Conservation (phyloP, 208 protist genomes). For the Leptomonas seymouri region DNA sequence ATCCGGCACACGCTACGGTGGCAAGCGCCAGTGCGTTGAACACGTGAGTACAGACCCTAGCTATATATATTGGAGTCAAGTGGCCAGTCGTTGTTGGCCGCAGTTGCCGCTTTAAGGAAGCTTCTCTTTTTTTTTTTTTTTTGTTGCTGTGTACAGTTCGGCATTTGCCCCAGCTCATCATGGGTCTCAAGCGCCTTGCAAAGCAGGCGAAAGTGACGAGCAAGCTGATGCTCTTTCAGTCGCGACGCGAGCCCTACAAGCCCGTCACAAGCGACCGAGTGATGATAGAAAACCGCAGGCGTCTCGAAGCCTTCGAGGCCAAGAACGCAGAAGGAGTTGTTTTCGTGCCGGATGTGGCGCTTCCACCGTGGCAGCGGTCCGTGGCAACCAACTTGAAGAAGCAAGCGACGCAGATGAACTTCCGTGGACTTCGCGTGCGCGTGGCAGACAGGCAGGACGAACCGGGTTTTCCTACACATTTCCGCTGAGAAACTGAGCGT, state of each 20-base stretch:
- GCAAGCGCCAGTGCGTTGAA: too few relatives aligned
- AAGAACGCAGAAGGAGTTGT: conserved; percentile 72
- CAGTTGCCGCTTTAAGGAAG: background rate
- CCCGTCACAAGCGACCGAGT: conserved; percentile 61
- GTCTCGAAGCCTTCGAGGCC: conserved; percentile 65
- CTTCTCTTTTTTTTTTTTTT: background rate
- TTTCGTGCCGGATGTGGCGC: conserved; percentile 71
- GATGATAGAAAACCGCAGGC: conserved; percentile 55
- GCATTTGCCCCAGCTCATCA: too few relatives aligned
- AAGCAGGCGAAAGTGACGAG: conserved; percentile 57
- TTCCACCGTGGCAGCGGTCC: conserved; percentile 79
- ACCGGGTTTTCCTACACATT: conserved; percentile 85
- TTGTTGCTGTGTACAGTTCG: conserved; percentile 6
- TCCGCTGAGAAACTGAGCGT: conserved; percentile 39
- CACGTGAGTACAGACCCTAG: too few relatives aligned
- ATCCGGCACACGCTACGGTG: too few relatives aligned
- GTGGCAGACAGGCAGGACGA: conserved; percentile 79
- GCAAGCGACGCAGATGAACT: conserved; percentile 49
- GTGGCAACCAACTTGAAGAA: conserved; percentile 46
- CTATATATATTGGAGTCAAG: too few relatives aligned
- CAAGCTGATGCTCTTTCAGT: conserved; percentile 38
- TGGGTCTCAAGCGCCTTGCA: conserved; percentile 39
- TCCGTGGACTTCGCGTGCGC: conserved; percentile 75
- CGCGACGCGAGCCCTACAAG: conserved; percentile 65
- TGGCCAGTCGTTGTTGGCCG: too few relatives aligned